Evolutionary conservation across 2,329 filamentous ascomycete genomes (phyloP).

Genomic region (Monosporascus sp.): DNA sequence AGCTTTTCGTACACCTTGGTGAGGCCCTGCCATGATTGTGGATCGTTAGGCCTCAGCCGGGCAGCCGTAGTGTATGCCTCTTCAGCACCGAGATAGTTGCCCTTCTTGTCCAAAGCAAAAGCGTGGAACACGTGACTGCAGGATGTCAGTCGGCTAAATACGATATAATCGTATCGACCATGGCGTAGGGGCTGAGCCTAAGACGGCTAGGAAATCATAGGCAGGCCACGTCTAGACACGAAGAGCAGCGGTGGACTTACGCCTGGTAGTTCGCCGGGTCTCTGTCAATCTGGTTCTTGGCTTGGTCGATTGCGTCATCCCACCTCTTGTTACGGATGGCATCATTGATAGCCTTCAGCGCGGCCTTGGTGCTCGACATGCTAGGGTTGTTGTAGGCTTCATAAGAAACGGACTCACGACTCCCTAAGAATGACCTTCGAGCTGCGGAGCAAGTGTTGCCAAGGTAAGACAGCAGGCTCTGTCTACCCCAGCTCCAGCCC

Average conservation of each 20-base stretch:
- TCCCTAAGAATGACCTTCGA: not conserved
- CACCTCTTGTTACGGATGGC: conserved; percentile 75
- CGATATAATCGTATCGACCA: no score
- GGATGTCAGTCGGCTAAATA: not conserved
- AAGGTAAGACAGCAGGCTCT: not conserved
- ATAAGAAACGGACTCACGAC: not conserved
- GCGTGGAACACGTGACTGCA: conserved; percentile 76
- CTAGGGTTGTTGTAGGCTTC: conserved; percentile 9
- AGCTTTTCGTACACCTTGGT: conserved; percentile 81
- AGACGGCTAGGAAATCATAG: no score
- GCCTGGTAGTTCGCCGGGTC: conserved; percentile 80
- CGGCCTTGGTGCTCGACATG: conserved; percentile 60
- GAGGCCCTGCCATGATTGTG: conserved; percentile 88
- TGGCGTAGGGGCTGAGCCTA: no score
- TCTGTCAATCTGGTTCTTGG: conserved; percentile 61
- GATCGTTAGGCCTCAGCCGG: conserved; percentile 64
- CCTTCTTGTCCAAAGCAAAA: conserved; percentile 74
- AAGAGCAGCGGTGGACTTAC: conserved; percentile 35
- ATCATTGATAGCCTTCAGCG: conserved; percentile 75
- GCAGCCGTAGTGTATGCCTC: conserved; percentile 69
- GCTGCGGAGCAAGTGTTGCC: not conserved
- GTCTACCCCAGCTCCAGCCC: not conserved
- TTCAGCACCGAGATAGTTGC: conserved; percentile 67
- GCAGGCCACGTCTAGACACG: not conserved
- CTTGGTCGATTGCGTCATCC: conserved; percentile 66